These are phyloP conservation scores for Starmera stellimalicola DNA, from an alignment of 1,139 yeast genomes.

Conservation along the genomic window DNA sequence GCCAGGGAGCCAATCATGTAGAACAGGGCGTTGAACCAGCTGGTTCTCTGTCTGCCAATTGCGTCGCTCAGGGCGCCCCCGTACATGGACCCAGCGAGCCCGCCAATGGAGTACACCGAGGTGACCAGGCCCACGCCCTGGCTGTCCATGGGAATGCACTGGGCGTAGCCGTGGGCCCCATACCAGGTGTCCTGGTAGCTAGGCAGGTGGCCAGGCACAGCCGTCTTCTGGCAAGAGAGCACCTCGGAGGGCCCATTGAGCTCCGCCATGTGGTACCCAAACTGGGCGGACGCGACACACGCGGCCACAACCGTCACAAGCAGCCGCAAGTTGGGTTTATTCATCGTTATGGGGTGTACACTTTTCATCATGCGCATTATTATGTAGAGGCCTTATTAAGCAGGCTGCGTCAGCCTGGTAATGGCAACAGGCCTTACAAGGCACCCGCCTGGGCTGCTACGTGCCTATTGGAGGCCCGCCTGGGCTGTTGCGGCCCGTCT, in stretches of 20 bases:
- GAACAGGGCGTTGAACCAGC: conserved; percentile 44
- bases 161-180: conserved; percentile 20
- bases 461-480: too few species aligned
- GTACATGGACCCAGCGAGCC: conserved; percentile 65
- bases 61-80: conserved; percentile 65
- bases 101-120: conserved; percentile 80
- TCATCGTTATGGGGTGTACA: too few species aligned
- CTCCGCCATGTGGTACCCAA: conserved; percentile 86
- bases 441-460: too few species aligned
- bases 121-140: conserved; percentile 74
- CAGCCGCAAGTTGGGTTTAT: too few species aligned
- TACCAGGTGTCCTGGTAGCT: conserved; percentile 20
- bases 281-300: conserved; percentile 72
- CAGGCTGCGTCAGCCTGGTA: too few species aligned
- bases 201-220: conserved; percentile 14
- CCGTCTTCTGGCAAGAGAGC: conserved; percentile 36
- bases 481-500: too few species aligned
- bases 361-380: too few species aligned
- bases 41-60: conserved; percentile 54
- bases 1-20: conserved; percentile 62
- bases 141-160: conserved; percentile 55
- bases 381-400: too few species aligned
- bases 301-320: conserved; percentile 32
- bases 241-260: conserved; percentile 73
- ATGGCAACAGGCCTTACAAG: too few species aligned